Conservation (phyloP, 495 filamentous ascomycete species). For the Haplographium delicatum region DNA sequence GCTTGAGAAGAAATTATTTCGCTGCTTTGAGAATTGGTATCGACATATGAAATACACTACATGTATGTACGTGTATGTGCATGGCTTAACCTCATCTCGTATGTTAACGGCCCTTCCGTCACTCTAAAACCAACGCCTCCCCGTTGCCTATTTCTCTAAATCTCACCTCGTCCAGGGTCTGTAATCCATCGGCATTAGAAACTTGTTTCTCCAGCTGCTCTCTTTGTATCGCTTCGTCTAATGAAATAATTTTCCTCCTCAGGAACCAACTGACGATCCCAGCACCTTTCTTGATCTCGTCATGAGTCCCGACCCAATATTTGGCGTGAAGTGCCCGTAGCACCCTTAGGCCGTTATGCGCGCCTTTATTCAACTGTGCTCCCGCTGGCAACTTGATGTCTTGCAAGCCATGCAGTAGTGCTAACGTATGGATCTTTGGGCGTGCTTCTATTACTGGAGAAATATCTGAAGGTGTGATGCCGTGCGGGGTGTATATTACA, state of each 20-base stretch:
- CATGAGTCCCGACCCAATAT: constrained; percentile 56
- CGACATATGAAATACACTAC: too few species aligned
- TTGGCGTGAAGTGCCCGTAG: constrained; percentile 40
- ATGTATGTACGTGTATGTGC: too few species aligned
- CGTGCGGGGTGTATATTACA: constrained; percentile 55
- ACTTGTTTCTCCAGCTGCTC: constrained; percentile 24
- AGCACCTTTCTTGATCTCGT: constrained; percentile 48
- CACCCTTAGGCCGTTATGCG: constrained; percentile 45
- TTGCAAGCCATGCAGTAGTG: constrained; percentile 51
- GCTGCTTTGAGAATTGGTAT: too few species aligned
- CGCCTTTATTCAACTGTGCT: constrained; percentile 50
- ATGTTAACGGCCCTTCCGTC: background rate
- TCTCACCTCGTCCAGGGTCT: constrained; percentile 20
- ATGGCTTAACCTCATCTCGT: too few species aligned
- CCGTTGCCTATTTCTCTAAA: constrained; percentile 32
- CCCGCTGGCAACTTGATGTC: constrained; percentile 36
- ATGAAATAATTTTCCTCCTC: constrained; percentile 34
- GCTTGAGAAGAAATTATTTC: too few species aligned
- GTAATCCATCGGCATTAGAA: constrained; percentile 22
- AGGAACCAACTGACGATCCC: constrained; percentile 47
- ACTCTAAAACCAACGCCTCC: constrained; percentile 32
- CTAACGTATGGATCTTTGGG: constrained; percentile 39
- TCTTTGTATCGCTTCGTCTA: constrained; percentile 42
- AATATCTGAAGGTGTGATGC: constrained; percentile 37
- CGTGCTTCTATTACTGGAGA: constrained; percentile 27